Conservation (phyloP, 495 filamentous ascomycete species). For the Aspergillus conjunctus region DNA sequence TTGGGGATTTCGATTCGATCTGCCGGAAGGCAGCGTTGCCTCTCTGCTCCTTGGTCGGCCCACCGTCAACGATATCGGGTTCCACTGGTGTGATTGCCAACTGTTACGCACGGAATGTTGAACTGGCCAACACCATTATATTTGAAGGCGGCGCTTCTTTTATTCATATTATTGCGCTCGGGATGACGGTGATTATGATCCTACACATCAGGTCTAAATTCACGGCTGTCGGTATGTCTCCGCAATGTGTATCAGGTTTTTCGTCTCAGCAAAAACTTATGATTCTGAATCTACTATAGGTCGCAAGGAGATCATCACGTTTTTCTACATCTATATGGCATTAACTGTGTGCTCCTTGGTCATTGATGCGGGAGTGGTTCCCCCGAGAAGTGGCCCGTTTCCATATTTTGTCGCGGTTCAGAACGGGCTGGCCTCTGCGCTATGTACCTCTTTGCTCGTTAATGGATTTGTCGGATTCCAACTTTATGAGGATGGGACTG, state of each 20-base stretch:
- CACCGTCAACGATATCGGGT: slow-evolving; percentile 62
- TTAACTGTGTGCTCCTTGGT: slow-evolving; percentile 86
- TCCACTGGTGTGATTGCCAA: slow-evolving; percentile 78
- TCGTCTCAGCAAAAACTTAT: not conserved
- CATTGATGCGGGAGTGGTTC: slow-evolving; percentile 91
- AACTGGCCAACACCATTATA: slow-evolving; percentile 96
- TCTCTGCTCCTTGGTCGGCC: slow-evolving; percentile 82
- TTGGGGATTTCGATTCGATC: slow-evolving; percentile 85
- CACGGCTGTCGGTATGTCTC: slow-evolving; percentile 88
- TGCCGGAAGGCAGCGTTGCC: slow-evolving; percentile 85
- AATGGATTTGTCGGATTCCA: slow-evolving; percentile 99
- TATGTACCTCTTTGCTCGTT: slow-evolving; percentile 87
- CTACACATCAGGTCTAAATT: slow-evolving; percentile 96
- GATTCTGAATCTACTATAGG: slow-evolving; percentile 51
- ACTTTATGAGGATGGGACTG: slow-evolving; percentile 97
- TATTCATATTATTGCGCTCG: slow-evolving; percentile 87
- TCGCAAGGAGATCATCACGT: slow-evolving; percentile 95
- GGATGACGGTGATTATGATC: slow-evolving; percentile 96
- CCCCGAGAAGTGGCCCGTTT: slow-evolving; percentile 75
- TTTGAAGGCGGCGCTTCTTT: slow-evolving; percentile 91
- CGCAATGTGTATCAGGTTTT: not conserved
- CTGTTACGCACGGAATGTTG: slow-evolving; percentile 94
- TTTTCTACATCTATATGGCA: slow-evolving; percentile 96
- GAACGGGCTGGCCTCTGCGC: slow-evolving; percentile 83
- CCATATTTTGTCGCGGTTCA: slow-evolving; percentile 92